These are phyloP conservation scores for Candida peoriensis DNA, from an alignment of 805 yeast species.

Conservation along the genomic window DNA sequence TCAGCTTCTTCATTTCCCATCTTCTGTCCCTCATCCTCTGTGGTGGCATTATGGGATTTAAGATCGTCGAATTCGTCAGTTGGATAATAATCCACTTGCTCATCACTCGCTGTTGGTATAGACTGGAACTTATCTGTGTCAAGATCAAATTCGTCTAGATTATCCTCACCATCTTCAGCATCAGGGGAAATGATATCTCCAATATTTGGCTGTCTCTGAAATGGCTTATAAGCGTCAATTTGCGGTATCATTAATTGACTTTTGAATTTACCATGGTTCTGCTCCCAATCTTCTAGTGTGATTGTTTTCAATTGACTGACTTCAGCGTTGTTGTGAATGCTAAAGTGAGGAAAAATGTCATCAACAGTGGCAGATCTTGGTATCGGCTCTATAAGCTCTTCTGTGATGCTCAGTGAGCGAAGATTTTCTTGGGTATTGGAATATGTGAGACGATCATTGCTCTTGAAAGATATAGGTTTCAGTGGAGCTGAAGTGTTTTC, in stretches of 20 bases:
- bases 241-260: constrained; percentile 1
- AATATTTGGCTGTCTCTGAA: constrained; percentile 1
- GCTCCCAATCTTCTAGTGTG: constrained; percentile 19
- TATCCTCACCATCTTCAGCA: not conserved
- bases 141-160: not conserved
- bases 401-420: constrained; percentile 1
- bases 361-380: constrained; percentile 18
- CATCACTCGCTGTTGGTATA: too few species aligned
- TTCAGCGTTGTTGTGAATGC: constrained; percentile 7
- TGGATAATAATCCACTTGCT: too few species aligned
- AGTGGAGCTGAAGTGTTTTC: not conserved
- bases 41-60: not conserved
- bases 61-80: not conserved
- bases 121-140: too few species aligned
- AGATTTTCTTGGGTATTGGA: not conserved
- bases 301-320: constrained; percentile 19
- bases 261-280: constrained; percentile 9
- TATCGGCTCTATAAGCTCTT: constrained; percentile 14
- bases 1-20: constrained; percentile 3
- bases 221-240: not conserved
- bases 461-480: not conserved
- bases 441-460: not conserved
- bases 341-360: constrained; percentile 13
- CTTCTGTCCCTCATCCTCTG: not conserved
- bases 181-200: not conserved